Conservation (phyloP, 2,329 filamentous ascomycete species). For the Aspergillus pseudoterreus region DNA sequence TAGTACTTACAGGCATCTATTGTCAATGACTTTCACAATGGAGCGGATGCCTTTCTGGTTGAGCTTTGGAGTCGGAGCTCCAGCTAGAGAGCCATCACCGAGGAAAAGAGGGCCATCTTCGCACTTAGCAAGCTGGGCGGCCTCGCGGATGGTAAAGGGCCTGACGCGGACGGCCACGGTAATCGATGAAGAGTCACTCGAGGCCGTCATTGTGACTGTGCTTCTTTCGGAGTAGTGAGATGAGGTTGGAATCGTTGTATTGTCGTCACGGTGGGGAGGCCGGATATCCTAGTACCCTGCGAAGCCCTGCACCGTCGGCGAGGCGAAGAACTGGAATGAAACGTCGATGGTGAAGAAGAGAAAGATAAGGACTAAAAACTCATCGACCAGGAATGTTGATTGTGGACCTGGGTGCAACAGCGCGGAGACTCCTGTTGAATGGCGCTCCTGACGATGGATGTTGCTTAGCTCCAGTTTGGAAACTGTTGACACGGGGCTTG, state of each 20-base stretch:
- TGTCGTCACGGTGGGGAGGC: slow-evolving; percentile 11
- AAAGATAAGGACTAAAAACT: slow-evolving; percentile 11
- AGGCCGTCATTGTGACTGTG: slow-evolving; percentile 35
- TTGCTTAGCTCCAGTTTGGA: slow-evolving; percentile 10
- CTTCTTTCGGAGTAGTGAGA: slow-evolving; percentile 9
- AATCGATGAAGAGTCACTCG: slow-evolving; percentile 48
- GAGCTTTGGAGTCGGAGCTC: slow-evolving; percentile 76
- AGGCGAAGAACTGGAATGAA: slow-evolving; percentile 8
- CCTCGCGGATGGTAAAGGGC: slow-evolving; percentile 80
- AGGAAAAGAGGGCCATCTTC: slow-evolving; percentile 90
- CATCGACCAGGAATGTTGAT: slow-evolving; percentile 23
- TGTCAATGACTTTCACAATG: slow-evolving; percentile 94
- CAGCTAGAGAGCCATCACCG: slow-evolving; percentile 95
- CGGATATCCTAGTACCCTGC: slow-evolving; percentile 15
- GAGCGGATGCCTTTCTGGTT: slow-evolving; percentile 81
- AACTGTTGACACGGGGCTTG: slow-evolving; percentile 23
- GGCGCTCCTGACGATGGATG: slow-evolving; percentile 4
- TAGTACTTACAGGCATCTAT: slow-evolving; percentile 79
- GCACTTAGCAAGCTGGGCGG: slow-evolving; percentile 72
- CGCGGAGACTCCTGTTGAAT: slow-evolving; percentile 13
- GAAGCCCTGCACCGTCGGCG: slow-evolving; percentile 18
- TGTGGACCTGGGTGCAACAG: slow-evolving; percentile 24
- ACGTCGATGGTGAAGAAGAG: slow-evolving; percentile 7
- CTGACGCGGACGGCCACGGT: slow-evolving; percentile 58
- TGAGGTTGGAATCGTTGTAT: slow-evolving; percentile 11